Base-by-base conservation (phyloP, 2,329 filamentous ascomycete genomes). In the Tolypocladium amazonense region DNA sequence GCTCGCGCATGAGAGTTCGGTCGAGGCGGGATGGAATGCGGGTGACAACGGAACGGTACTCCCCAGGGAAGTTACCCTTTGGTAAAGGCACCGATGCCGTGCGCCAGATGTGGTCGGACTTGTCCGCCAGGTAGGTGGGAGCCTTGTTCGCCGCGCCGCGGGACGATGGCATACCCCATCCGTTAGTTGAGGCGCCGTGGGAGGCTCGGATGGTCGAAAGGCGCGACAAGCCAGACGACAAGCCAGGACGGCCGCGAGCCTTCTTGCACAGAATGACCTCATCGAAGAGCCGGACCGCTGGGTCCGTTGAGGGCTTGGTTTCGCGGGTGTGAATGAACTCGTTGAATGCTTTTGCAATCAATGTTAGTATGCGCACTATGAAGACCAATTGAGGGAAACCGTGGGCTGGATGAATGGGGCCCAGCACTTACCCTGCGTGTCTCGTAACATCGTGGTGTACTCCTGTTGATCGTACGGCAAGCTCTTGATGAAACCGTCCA, bases 281-380 rank as follows among this genome's bases (percentile, higher is more conserved):
- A 71, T 94, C 90, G 67, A 94, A 94, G 1, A 94, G 81, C 59
- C 88, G 88, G 67, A 93, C 85, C 2, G 80, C 73, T 0, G 88
- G 81, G 63, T 89, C 81, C 9, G 83, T 79, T 0, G 84, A 73
- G 2, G 84, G 77, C 9, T 81, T 83, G 27, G 79, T 85, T 73
- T 94, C 90, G 54, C 90, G 84, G 66, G 92, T 88, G 68, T 93
- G 88, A 62, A 94, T 89, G 71, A 94, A 94, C 71, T 93, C 89
- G 65, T 91, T 91, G 71, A 92, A 91, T 56, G 67, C 70, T 71
- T 58, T 64, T 56, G 45, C 23, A 38, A 33, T 25, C 15, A 23
- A 53, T 56, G 47, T 60, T 25, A 62, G 53, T 45, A 58, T 47
- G 30, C 50, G n/a, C 20, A 2, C 4, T 33, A 14, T 33, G 20